Evolutionary conservation across 345 rosid species (phyloP).

Genomic region (Populus nigra): DNA sequence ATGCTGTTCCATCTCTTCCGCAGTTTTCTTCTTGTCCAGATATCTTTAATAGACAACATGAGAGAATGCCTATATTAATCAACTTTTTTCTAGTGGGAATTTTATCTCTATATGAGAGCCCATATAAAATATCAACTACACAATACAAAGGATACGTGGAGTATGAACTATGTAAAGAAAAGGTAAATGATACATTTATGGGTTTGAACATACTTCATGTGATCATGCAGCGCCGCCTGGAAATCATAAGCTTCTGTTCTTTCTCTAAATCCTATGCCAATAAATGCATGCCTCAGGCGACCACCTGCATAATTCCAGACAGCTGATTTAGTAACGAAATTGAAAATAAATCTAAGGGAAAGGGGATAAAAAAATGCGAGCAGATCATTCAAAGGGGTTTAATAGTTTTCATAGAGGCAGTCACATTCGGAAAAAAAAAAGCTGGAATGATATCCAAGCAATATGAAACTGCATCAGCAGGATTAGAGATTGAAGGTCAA

Average conservation of each 20-base stretch:
- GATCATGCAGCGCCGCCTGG: conserved; percentile 98
- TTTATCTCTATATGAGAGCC: not conserved
- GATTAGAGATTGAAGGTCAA: not conserved
- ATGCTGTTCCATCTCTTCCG: conserved; percentile 98
- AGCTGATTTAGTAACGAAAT: conserved; percentile 8
- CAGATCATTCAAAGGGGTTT: not conserved
- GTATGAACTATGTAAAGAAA: not conserved
- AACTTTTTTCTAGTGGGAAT: not conserved
- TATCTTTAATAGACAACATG: conserved; percentile 43
- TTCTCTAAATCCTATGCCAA: conserved; percentile 96
- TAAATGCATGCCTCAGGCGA: conserved; percentile 89
- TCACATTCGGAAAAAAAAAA: not conserved
- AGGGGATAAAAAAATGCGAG: not conserved
- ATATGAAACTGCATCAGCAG: not conserved
- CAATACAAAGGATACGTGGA: conserved; percentile 4
- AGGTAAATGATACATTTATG: not conserved
- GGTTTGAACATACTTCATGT: conserved; percentile 64
- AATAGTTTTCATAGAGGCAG: not conserved
- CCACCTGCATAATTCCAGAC: conserved; percentile 59
- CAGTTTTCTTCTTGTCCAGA: conserved; percentile 91
- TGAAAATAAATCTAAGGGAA: not conserved
- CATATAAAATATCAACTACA: not conserved
- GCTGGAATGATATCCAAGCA: not conserved
- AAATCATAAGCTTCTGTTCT: conserved; percentile 98
- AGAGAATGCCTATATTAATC: conserved; percentile 1